Conservation (phyloP, 345 rosid genomes). For the Laguncularia racemosa region DNA sequence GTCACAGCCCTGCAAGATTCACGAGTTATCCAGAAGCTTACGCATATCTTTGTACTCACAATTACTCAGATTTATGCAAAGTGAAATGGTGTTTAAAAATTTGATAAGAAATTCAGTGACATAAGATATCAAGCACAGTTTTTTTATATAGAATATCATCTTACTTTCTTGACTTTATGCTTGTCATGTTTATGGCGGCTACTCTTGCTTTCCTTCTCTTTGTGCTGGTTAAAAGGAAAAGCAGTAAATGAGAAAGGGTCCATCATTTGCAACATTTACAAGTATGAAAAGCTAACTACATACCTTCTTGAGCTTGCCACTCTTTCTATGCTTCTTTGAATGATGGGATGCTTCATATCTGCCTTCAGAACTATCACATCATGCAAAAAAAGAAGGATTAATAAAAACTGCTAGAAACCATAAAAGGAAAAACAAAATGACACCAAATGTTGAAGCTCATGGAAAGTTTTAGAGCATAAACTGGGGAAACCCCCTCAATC, state of each 20-base stretch:
- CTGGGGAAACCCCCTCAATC: no score
- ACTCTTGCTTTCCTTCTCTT: slow-evolving; percentile 73
- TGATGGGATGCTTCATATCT: slow-evolving; percentile 47
- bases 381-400: no score
- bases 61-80: no score
- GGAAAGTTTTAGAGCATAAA: no score
- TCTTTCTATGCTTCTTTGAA: slow-evolving; percentile 66
- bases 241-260: slow-evolving; percentile 6
- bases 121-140: neutral
- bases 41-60: neutral
- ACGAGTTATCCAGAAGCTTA: neutral
- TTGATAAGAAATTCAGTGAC: neutral
- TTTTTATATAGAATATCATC: slow-evolving; percentile 15
- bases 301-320: slow-evolving; percentile 76
- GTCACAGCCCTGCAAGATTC: no score
- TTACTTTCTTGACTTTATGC: slow-evolving; percentile 75
- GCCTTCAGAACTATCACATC: slow-evolving; percentile 37
- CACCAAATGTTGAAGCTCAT: no score
- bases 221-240: slow-evolving; percentile 30
- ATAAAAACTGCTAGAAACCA: neutral
- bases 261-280: neutral
- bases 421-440: neutral
- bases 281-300: slow-evolving; percentile 3
- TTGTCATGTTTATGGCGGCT: slow-evolving; percentile 66
- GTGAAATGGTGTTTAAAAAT: neutral